Base-by-base conservation (phyloP, 768 basidiomycete species). In the Punctularia strigosozonata region DNA sequence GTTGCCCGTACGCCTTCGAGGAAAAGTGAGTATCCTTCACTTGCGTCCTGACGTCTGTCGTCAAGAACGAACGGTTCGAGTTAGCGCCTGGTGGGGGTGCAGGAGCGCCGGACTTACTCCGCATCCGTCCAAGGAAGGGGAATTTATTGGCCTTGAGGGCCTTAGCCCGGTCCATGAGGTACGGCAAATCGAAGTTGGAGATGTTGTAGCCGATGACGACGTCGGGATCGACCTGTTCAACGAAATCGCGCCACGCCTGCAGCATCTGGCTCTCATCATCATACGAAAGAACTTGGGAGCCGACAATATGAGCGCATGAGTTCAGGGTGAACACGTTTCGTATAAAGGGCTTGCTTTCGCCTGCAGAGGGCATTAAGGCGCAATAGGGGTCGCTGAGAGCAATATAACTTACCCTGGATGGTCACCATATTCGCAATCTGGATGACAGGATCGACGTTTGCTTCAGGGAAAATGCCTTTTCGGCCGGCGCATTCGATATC, bases 351-450 rank as follows among this genome's bases (percentile, higher is more conserved):
- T 88, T 80, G 31, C 65, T 66, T 50, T 97, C 92, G 48, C 94
- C 92, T 94, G 48, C 19, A 31, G 8, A 23, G 38, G 31, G 42
- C 37, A 44, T 43, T 25, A 14, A 33, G 30, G 20, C 43, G 25
- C 24, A 34, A 13, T 12, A 18, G 10, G 14, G 5, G 23, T 34
- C 36, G 13, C 17, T 14, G 21, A 20, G 14, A 15, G 8, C 17
- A 30, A 22, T 10, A 10, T 10, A 30, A 46, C 62, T n/a, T 39
- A 89, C 92, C 92, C 73, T 99, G 95, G 4, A 85, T 72, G 25
- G 92, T 97, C 8, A 98, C 94, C 95, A 98, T 98, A 57, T 89
- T 95, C 1, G 94, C 95, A 43, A 98, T 98, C 53, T 98, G 95
- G 50, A 98, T 98, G 40, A 99, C 89, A 6, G 94, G 94, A 58